A percentile compares a stretch with the other conserved stretches of the same genome.
Conservation (phyloP, 108 stramenopile genomes). For the Cyclotella distinguenda region DNA sequence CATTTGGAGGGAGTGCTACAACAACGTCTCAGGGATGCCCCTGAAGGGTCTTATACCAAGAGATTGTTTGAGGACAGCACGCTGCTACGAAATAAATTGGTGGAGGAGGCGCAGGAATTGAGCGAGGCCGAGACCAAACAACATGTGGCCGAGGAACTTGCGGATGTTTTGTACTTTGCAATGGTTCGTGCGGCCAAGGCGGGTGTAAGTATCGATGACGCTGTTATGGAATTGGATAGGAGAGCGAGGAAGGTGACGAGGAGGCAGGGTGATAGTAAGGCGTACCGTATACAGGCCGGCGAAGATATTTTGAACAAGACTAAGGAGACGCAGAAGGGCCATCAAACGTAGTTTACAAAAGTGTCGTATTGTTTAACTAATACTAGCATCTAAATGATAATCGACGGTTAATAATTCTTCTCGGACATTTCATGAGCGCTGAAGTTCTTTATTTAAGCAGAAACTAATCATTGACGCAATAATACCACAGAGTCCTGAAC, state of each 20-base stretch:
- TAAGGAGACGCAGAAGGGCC: conserved; percentile 3
- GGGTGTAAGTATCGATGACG: conserved; percentile 92
- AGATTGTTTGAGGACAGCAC: conserved; percentile 89
- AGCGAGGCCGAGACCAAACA: conserved; percentile 80
- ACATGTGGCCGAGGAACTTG: conserved; percentile 93
- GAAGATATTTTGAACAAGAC: conserved; percentile 70
- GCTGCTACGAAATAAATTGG: conserved; percentile 91
- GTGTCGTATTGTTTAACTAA: no score
- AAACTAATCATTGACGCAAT: no score
- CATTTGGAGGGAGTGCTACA: conserved; percentile 83
- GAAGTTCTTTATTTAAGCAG: no score
- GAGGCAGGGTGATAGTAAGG: conserved; percentile 93
- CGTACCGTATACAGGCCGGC: conserved; percentile 87
- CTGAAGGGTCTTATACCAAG: conserved; percentile 95
- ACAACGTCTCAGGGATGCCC: conserved; percentile 77
- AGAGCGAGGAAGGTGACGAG: conserved; percentile 92
- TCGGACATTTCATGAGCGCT: no score
- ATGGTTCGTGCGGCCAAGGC: conserved; percentile 91
- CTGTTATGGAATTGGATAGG: conserved; percentile 81
- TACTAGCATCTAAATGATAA: no score
- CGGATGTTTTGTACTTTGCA: conserved; percentile 96
- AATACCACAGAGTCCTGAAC: no score
- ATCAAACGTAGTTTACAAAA: background rate
- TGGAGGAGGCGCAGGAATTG: conserved; percentile 99
- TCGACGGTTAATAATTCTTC: no score